Conservation (phyloP, 1,139 yeast species). For the Suhomyces bolitotheri region DNA sequence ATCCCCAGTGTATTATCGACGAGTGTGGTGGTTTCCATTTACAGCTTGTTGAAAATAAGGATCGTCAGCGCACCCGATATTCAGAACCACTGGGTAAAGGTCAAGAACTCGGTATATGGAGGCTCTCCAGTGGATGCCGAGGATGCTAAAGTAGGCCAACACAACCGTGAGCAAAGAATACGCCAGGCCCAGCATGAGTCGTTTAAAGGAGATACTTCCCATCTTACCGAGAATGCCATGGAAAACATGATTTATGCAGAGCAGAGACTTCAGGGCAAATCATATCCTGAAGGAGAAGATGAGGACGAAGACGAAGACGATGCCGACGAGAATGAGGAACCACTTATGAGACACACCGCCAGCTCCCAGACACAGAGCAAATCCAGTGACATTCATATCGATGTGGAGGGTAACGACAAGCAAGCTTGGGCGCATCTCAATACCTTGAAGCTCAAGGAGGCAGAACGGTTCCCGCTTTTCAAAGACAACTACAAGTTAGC, state of each 20-base stretch:
- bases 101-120: conserved; percentile 36
- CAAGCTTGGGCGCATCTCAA: conserved; percentile 21
- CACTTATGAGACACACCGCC: not conserved
- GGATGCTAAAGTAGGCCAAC: conserved; percentile 36
- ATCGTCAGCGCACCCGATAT: conserved; percentile 27
- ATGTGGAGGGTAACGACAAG: conserved; percentile 30
- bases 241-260: conserved; percentile 43
- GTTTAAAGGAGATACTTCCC: conserved; percentile 47
- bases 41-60: conserved; percentile 37
- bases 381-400: conserved; percentile 20
- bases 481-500: conserved; percentile 31
- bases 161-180: conserved; percentile 32
- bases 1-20: conserved; percentile 52
- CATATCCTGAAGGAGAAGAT: conserved; percentile 5
- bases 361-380: conserved; percentile 5
- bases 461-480: conserved; percentile 32
- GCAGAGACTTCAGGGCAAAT: conserved; percentile 24
- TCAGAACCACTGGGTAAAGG: conserved; percentile 37
- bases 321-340: conserved; percentile 11
- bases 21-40: conserved; percentile 38
- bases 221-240: conserved; percentile 38
- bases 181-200: conserved; percentile 34
- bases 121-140: conserved; percentile 32
- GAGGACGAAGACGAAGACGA: conserved; percentile 16
- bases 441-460: conserved; percentile 21